Evolutionary conservation across 805 yeast species (phyloP).

Genomic region (Monosporozyma servazzii): DNA sequence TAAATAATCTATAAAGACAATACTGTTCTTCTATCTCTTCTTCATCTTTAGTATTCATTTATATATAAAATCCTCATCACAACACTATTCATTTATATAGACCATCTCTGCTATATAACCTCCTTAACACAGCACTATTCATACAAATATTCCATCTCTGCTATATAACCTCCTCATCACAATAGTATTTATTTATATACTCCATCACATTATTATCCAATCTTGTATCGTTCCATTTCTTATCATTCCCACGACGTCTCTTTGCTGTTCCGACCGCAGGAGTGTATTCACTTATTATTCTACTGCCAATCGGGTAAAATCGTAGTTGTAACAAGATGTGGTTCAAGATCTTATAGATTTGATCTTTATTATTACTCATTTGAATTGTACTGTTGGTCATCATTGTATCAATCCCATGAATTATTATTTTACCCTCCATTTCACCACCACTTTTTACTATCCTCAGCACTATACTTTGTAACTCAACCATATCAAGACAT

Average conservation of each 20-base stretch:
- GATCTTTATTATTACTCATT: neutral
- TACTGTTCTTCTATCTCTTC: neutral
- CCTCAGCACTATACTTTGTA: constrained; percentile 10
- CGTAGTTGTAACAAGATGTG: neutral
- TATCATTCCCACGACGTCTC: neutral
- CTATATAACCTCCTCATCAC: neutral
- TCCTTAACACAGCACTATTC: too few relatives aligned
- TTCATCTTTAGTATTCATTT: too few relatives aligned
- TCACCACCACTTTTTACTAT: neutral
- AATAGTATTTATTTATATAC: neutral
- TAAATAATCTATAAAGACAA: constrained; percentile 24
- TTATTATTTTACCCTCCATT: neutral
- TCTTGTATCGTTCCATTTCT: neutral
- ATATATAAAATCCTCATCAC: too few relatives aligned
- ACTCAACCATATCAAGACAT: constrained; percentile 22
- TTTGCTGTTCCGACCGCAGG: neutral
- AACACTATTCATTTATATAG: too few relatives aligned
- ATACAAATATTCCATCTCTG: neutral
- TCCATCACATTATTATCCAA: neutral
- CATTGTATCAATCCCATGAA: constrained; percentile 1
- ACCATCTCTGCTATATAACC: too few relatives aligned
- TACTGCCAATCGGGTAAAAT: neutral
- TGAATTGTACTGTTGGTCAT: neutral
- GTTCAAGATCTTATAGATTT: neutral
- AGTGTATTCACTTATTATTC: neutral